Conservation (phyloP, 305 asterid species). For the Withania somnifera region DNA sequence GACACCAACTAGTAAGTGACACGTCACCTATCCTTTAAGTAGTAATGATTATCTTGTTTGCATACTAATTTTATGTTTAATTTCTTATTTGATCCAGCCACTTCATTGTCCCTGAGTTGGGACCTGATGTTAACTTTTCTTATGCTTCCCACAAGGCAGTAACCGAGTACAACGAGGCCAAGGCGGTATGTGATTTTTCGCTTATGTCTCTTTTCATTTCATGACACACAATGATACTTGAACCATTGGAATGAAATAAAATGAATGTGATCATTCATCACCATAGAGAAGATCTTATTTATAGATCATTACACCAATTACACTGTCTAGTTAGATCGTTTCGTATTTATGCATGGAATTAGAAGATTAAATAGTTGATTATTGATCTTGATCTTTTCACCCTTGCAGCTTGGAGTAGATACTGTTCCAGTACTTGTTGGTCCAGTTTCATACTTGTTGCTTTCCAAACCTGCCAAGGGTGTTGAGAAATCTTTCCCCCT, state of each 20-base stretch:
- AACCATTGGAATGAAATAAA: neutral
- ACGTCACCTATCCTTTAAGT: neutral
- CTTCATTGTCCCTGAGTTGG: constrained; percentile 30
- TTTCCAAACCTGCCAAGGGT: constrained; percentile 77
- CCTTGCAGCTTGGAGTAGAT: constrained; percentile 59
- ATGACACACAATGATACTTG: neutral
- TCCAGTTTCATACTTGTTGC: constrained; percentile 70
- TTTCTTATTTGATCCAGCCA: constrained; percentile 26
- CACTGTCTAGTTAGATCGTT: neutral
- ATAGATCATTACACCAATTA: neutral
- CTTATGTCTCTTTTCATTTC: neutral
- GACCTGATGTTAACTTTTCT: constrained; percentile 23
- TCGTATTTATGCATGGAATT: neutral
- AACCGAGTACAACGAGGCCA: constrained; percentile 26
- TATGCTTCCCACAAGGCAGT: constrained; percentile 34
- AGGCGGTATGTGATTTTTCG: constrained; percentile 13
- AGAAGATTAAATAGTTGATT: neutral
- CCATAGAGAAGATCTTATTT: neutral
- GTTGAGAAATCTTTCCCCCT: constrained; percentile 57
- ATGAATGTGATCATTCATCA: neutral
- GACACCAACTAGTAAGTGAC: constrained; percentile 86
- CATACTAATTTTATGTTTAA: neutral
- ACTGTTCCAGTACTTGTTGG: constrained; percentile 73
- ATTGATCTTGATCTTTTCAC: neutral
- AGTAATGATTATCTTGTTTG: neutral